Base-by-base conservation (phyloP, 2,329 filamentous ascomycete species). In the Cyclaneusma minus region DNA sequence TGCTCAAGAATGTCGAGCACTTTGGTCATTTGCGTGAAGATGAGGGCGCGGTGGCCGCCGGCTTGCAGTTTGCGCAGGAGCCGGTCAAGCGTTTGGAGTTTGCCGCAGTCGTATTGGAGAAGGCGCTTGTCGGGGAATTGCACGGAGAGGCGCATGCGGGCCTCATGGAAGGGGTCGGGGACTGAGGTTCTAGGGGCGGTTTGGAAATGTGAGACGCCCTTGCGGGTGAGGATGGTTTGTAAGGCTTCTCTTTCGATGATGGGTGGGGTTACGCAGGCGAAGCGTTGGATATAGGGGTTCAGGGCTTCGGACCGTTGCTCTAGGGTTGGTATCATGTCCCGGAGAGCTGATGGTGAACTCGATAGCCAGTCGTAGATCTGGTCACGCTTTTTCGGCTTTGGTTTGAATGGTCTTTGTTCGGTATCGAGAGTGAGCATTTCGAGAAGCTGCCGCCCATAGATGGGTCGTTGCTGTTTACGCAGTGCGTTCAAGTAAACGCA, bases 21-120 rank as follows among this genome's bases (percentile, higher is more conserved):
- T 49, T 92, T 93, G 24, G 89, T 95, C 89, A 99, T 98, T 46
- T 99, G 89, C 0, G 91, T 95, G 52, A 99, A 99, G 48, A 99
- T 98, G 26, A 99, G 62, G 7, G 84, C 89, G 6, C 91, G 81
- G 44, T 95, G 89, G 2, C 85, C 84, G 20, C 83, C 84, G 3
- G 80, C 70, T 52, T 95, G 85, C 6, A 98, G 64, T 35, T 79
- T 75, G 7, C 89, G 78, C 9, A 98, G 64, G 2, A 98, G 64
- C 33, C 75, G 75, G 43, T 91, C 89, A 10, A 98, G 65, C 11
- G 78, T 74, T 44, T 98, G 89, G 3, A 98, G 67, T 51, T 98
- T 98, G 40, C 89, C 89, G 44, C 89, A 95, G 51, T 98, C 89
- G 49, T 92, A 98, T 48, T 98, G 87, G 1, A 98, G 60, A n/a